Conservation (phyloP, 495 filamentous ascomycete genomes). For the Cudoniella acicularis region DNA sequence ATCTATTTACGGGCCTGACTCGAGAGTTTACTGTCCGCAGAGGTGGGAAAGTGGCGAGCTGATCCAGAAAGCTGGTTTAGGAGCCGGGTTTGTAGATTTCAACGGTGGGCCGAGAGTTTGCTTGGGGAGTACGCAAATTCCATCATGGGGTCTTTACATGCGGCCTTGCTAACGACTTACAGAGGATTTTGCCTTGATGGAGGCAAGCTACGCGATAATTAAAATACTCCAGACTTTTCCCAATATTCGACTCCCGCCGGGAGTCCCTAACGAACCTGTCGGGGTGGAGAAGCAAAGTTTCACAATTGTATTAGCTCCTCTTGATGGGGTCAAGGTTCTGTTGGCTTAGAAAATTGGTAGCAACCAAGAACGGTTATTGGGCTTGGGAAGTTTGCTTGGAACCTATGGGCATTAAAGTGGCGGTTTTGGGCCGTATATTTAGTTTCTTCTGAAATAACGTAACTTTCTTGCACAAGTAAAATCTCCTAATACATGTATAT, state of each 20-base stretch:
- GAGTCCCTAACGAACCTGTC: conserved; percentile 16
- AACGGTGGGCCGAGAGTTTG: conserved; percentile 58
- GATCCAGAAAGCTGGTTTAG: too few species aligned
- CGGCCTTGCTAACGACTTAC: conserved; percentile 30
- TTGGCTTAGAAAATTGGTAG: conserved; percentile 2
- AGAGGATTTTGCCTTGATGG: conserved; percentile 53
- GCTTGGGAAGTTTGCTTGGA: too few species aligned
- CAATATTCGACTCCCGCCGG: conserved; percentile 27
- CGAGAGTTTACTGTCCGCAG: conserved; percentile 46
- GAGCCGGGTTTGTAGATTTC: conserved; percentile 59
- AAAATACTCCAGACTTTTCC: conserved; percentile 55
- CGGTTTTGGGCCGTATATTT: too few species aligned
- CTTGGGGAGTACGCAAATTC: neutral
- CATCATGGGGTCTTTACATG: too few species aligned
- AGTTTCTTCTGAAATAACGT: too few species aligned
- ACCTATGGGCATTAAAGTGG: too few species aligned
- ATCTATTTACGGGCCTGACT: conserved; percentile 47
- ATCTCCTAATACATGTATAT: too few species aligned
- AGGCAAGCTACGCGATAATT: conserved; percentile 52
- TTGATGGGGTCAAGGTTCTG: conserved; percentile 31
- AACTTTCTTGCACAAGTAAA: too few species aligned
- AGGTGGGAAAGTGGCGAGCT: conserved; percentile 42
- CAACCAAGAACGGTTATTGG: too few species aligned
- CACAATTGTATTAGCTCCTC: conserved; percentile 29
- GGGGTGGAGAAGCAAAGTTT: conserved; percentile 25